Evolutionary conservation across 2,329 filamentous ascomycete genomes (phyloP).

Genomic region (Remersonia thermophila): DNA sequence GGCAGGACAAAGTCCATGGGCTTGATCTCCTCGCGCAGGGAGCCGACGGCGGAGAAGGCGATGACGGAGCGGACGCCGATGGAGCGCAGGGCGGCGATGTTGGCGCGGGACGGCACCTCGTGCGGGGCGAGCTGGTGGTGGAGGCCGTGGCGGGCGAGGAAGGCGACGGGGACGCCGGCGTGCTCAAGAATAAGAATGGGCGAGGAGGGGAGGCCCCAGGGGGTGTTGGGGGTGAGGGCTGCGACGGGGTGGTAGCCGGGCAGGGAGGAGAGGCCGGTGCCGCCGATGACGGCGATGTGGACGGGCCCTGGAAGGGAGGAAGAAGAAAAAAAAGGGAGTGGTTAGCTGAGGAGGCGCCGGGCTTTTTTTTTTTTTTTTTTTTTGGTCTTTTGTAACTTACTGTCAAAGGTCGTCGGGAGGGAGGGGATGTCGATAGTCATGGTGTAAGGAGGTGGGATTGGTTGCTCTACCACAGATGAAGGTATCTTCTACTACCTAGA

Average conservation of each 20-base stretch:
- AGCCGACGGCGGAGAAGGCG: slow-evolving; percentile 90
- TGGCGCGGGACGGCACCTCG: slow-evolving; percentile 88
- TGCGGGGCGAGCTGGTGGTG: slow-evolving; percentile 86
- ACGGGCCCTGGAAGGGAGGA: slow-evolving; percentile 42
- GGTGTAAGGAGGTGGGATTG: slow-evolving; percentile 1
- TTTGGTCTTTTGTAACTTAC: slow-evolving; percentile 33
- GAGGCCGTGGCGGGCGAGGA: slow-evolving; percentile 82
- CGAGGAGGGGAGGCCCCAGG: slow-evolving; percentile 71
- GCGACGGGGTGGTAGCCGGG: slow-evolving; percentile 79
- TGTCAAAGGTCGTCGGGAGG: slow-evolving; percentile 47
- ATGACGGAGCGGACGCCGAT: slow-evolving; percentile 85
- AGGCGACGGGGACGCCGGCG: slow-evolving; percentile 70
- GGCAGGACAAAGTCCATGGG: slow-evolving; percentile 95
- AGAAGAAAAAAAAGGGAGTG: not conserved
- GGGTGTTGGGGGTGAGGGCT: slow-evolving; percentile 62
- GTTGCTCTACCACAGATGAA: no score
- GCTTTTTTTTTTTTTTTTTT: no score
- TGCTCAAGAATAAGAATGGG: slow-evolving; percentile 83
- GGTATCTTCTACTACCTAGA: no score
- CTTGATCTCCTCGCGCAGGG: slow-evolving; percentile 81
- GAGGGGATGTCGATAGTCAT: slow-evolving; percentile 32
- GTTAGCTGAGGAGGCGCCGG: slow-evolving; percentile 1
- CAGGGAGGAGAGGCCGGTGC: slow-evolving; percentile 81
- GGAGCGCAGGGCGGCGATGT: slow-evolving; percentile 90
- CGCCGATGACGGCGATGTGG: slow-evolving; percentile 81